These are phyloP conservation scores for Macadamia tetraphylla DNA, from an alignment of 164 flowering plant species.

Conservation along the genomic window DNA sequence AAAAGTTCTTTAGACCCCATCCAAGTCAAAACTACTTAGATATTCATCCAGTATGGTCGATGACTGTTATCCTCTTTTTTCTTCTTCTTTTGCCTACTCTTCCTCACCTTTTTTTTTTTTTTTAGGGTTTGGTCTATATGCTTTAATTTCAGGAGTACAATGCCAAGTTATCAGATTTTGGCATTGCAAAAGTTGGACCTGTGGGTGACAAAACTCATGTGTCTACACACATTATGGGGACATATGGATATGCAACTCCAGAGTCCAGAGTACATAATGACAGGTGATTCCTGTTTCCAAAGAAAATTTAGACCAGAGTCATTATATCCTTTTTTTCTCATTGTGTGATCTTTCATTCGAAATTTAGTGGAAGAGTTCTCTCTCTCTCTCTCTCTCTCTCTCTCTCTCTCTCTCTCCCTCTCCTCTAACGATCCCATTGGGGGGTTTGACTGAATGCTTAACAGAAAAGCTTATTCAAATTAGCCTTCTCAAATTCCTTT, in stretches of 20 bases:
- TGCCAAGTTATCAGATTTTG: constrained; percentile 84
- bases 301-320: no score
- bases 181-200: constrained; percentile 90
- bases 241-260: constrained; percentile 89
- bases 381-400: no score
- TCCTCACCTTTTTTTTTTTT: no score
- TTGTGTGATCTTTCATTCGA: neutral
- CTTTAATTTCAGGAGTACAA: constrained; percentile 54
- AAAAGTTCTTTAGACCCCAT: no score
- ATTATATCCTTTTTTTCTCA: no score
- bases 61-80: no score
- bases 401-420: no score
- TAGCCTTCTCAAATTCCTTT: neutral
- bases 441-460: neutral
- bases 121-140: neutral
- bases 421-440: neutral
- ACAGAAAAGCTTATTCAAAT: neutral
- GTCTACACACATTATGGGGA: constrained; percentile 89
- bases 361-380: no score
- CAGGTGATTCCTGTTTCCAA: constrained; percentile 35
- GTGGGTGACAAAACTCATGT: constrained; percentile 85
- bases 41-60: no score
- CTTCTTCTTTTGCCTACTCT: no score
- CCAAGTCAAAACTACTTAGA: no score
- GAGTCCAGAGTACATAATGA: constrained; percentile 86